Evolutionary conservation across 2,329 filamentous ascomycete species (phyloP).

Genomic region (Fusarium floridanum): DNA sequence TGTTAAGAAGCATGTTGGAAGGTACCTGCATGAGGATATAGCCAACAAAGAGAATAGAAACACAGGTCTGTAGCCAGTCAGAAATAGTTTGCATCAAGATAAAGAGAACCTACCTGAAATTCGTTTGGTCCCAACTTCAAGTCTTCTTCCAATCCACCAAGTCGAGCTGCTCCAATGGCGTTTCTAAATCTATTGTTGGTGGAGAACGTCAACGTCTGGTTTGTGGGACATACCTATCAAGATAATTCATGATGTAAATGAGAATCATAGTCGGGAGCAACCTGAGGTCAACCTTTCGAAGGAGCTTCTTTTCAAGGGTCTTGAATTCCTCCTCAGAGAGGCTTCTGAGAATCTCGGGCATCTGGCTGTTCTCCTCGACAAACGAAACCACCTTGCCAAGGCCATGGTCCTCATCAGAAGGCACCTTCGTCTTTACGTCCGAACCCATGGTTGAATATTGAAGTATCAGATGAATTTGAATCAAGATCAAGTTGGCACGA

Average conservation of each 20-base stretch:
- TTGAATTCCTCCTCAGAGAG: conserved; percentile 1
- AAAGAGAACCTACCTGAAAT: background rate
- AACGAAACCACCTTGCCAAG: background rate
- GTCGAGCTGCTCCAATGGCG: conserved; percentile 7
- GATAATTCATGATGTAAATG: conserved; percentile 20
- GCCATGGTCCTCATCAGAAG: background rate
- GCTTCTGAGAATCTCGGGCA: background rate
- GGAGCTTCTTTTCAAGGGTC: conserved; percentile 3
- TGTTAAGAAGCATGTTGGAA: conserved; percentile 23
- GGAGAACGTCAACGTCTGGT: background rate
- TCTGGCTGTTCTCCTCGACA: background rate
- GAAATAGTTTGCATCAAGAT: background rate
- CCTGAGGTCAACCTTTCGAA: conserved; percentile 5
- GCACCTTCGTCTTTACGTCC: background rate
- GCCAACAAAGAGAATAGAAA: conserved; percentile 19
- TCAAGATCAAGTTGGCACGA: background rate
- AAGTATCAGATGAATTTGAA: background rate
- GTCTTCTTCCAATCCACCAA: conserved; percentile 13
- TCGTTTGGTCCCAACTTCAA: conserved; percentile 5
- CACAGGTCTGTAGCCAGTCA: conserved; percentile 1
- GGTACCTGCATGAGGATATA: conserved; percentile 28
- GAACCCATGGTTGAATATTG: background rate
- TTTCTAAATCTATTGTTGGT: conserved; percentile 7
- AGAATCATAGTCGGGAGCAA: conserved; percentile 9
- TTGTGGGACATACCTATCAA: background rate